Evolutionary conservation across 148 eudicot species (phyloP), one percentile per base, ranked within the genome.

Genomic region (Silene uniflora): DNA sequence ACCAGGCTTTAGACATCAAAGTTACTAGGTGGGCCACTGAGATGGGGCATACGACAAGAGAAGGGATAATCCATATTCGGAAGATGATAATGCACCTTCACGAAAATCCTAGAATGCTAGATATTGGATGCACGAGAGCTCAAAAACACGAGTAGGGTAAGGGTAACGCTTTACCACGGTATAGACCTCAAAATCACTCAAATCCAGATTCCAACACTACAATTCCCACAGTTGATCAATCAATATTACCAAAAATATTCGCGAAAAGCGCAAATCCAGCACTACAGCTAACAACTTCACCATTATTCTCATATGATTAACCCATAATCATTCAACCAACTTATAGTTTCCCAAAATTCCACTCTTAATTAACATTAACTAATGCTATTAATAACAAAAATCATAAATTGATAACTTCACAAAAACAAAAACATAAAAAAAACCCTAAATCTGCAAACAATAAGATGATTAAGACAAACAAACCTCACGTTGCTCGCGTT

Each of bases 401-500:
- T 10, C 22, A 19, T 27, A 27, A 29, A 32, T 61, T 21, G 7
- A 25, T 63, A 25, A 11, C 25, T 29, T 67, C 71, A 67, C 19
- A 42, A 62, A 63, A 64, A 29, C 52, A 46, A 10, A 54, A 55
- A 55, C 47, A 13, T 14, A 25, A 74, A n/a, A 62, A 17, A 9
- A 25, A 22, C 47, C 44, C 44, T 65, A 32, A 49, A 14, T 21
- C 14, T 60, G 10, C 21, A 56, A 1, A 22, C 23, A 10, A 49
- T 8, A 42, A 68, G 7, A 24, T 5, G 1, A 7, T 4, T 13
- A 19, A 70, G 25, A 32, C 75, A 78, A 72, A 4, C 54, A 66
- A 83, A 91, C 97, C 92, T 91, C 83, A 49, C 93, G 88, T 76
- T 89, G 91, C 62, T 92, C 86, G 11, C 91, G 87, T 75, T 94